These are phyloP conservation scores for Naganishia antarctica DNA, from an alignment of 768 basidiomycete genomes.

Conservation along the genomic window DNA sequence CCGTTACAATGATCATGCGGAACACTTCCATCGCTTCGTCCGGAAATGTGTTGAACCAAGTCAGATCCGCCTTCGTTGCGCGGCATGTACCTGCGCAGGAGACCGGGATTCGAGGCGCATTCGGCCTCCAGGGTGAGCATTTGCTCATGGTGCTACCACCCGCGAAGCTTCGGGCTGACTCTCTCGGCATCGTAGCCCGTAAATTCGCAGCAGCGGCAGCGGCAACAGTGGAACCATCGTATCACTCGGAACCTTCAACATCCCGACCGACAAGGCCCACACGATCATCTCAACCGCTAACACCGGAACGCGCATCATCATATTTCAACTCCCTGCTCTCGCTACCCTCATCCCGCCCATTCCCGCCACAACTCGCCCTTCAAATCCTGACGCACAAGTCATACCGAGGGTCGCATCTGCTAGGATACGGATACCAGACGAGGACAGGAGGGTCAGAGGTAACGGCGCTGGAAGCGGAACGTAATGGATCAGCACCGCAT, in stretches of 20 bases:
- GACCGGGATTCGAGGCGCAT: not conserved
- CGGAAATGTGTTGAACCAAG: not conserved
- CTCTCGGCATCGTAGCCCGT: not conserved
- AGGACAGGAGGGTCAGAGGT: slow-evolving; percentile 10
- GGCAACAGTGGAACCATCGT: not conserved
- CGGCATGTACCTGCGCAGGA: not conserved
- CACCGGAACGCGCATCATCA: slow-evolving; percentile 40
- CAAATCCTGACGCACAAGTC: slow-evolving; percentile 49
- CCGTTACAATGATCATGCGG: not conserved
- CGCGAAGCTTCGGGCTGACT: too few relatives aligned
- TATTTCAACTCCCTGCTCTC: slow-evolving; percentile 41
- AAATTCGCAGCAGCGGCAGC: slow-evolving; percentile 3
- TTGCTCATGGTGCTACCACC: too few relatives aligned
- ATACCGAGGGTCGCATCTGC: slow-evolving; percentile 41
- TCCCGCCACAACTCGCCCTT: slow-evolving; percentile 41
- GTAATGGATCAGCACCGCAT: slow-evolving; percentile 33
- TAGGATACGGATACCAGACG: slow-evolving; percentile 28
- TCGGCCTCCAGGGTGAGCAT: too few relatives aligned
- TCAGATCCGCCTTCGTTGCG: not conserved
- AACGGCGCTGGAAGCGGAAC: not conserved
- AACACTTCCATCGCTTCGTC: slow-evolving; percentile 16
- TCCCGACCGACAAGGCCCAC: not conserved
- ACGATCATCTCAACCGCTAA: not conserved
- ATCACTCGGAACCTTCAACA: not conserved
- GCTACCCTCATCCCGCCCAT: slow-evolving; percentile 35